phyloP scores from a whole-genome alignment of 2,329 filamentous ascomycete species.

The Exophiala spinifera region DNA sequence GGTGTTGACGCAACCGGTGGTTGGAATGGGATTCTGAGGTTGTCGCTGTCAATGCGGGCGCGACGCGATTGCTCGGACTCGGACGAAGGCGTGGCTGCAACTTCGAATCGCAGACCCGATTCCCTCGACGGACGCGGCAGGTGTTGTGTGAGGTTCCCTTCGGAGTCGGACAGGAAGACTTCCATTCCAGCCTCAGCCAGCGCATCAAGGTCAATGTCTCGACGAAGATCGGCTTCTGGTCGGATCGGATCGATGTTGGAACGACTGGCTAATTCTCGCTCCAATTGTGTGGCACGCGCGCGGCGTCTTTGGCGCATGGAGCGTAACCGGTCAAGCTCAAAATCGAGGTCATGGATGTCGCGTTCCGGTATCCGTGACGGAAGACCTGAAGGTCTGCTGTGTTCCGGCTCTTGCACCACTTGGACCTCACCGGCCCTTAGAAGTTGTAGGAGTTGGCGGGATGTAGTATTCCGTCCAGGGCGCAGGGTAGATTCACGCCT shows the following conservation, averaged over 20 bases:
- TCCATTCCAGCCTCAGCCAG: slow-evolving; percentile 8
- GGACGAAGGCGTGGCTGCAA: slow-evolving; percentile 16
- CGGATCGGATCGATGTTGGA: background rate
- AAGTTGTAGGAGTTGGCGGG: slow-evolving; percentile 15
- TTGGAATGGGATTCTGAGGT: background rate
- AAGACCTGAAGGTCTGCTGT: background rate
- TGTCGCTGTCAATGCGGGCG: background rate
- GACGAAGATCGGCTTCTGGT: slow-evolving; percentile 1
- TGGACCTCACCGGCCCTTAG: slow-evolving; percentile 17
- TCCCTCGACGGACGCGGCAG: slow-evolving; percentile 38
- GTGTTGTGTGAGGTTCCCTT: slow-evolving; percentile 24
- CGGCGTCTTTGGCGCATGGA: slow-evolving; percentile 13
- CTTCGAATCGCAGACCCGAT: slow-evolving; percentile 34
- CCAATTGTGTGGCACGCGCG: slow-evolving; percentile 4
- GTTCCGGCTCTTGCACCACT: slow-evolving; percentile 5
- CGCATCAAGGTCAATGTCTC: slow-evolving; percentile 6
- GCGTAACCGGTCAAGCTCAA: slow-evolving; percentile 21
- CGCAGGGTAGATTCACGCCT: slow-evolving; percentile 48
- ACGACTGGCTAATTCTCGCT: slow-evolving; percentile 6
- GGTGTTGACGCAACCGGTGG: slow-evolving; percentile 3
- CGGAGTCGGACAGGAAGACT: slow-evolving; percentile 1
- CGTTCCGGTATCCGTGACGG: slow-evolving; percentile 9
- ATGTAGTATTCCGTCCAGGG: slow-evolving; percentile 18
- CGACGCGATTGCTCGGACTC: slow-evolving; percentile 12
- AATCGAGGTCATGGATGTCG: slow-evolving; percentile 15